These are phyloP conservation scores for Trichosporon inkin DNA, from an alignment of 1,284 basidiomycete species.

Conservation along the genomic window DNA sequence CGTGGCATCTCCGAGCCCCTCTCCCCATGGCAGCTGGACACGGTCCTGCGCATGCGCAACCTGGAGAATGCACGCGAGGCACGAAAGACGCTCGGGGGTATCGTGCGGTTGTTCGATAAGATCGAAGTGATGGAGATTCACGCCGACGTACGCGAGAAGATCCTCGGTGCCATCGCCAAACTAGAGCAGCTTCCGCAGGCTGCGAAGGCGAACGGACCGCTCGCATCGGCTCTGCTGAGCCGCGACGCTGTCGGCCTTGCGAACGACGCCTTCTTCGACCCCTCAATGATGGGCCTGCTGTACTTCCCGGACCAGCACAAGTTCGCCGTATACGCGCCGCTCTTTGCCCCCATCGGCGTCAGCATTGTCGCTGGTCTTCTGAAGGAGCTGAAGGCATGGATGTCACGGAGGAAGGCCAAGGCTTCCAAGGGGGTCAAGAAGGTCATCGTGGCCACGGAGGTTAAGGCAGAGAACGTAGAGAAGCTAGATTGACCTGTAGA, in stretches of 20 bases:
- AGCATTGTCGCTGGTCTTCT: slow-evolving; percentile 71
- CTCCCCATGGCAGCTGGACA: slow-evolving; percentile 67
- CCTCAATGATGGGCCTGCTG: slow-evolving; percentile 87
- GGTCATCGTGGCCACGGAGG: neutral
- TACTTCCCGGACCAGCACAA: slow-evolving; percentile 97
- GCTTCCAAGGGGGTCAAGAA: neutral
- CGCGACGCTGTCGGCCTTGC: slow-evolving; percentile 65
- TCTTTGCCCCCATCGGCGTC: slow-evolving; percentile 79
- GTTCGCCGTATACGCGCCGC: slow-evolving; percentile 86
- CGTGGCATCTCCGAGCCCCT: slow-evolving; percentile 23
- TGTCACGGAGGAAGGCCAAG: slow-evolving; percentile 12
- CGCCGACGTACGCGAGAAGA: slow-evolving; percentile 65
- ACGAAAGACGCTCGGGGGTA: slow-evolving; percentile 71
- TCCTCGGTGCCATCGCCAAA: slow-evolving; percentile 63
- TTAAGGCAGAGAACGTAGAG: neutral
- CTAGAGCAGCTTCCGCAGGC: slow-evolving; percentile 53
- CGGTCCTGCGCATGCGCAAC: slow-evolving; percentile 66
- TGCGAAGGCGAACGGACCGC: slow-evolving; percentile 9
- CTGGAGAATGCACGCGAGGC: slow-evolving; percentile 65
- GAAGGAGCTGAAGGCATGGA: slow-evolving; percentile 64
- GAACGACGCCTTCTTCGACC: slow-evolving; percentile 92
- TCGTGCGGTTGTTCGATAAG: slow-evolving; percentile 72
- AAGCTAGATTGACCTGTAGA: neutral
- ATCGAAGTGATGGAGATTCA: slow-evolving; percentile 88
- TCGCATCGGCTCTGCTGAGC: slow-evolving; percentile 58